Base-by-base conservation (phyloP, 352 stramenopile genomes). In the Phytophthora niederhauseri region DNA sequence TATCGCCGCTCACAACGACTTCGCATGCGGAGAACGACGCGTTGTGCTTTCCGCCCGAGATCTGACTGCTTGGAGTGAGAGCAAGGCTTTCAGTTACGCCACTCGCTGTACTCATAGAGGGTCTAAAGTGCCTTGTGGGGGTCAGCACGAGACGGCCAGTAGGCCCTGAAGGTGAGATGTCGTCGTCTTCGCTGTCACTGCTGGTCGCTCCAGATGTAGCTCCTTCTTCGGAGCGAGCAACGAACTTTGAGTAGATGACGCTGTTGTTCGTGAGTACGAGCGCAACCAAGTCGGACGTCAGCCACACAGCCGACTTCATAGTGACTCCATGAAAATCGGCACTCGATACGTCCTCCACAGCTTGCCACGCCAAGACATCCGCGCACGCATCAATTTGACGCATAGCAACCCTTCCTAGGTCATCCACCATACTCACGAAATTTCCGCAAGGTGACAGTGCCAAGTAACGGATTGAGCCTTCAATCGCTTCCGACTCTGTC, bases 301-400 rank as follows among this genome's bases (percentile, higher is more conserved):
- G 43, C 72, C 76, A 86, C 1, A 59, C 50, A 49, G 70, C 61
- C 17, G 36, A 12, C 53, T 76, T 74, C 17, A 72, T 51, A 22
- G 55, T 20, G 34, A 50, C 57, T 14, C 19, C 41, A 20, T 59
- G 22, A 20, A 24, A 7, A 14, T 56, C 48, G 4, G 15, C 24
- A 28, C 28, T 61, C 19, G 14, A 15, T 6, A 72, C 11, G 31
- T 65, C 17, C n/a, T 73, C 50, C 15, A 85, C 58, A 6, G 62
- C 61, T 57, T 91, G 75, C 85, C 85, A 94, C n/a, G 64, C 62
- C 8, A 89, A 12, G 0, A 92, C 65, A 48, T 88, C 78, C 1
- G 82, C 78, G 36, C 85, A 94, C 0, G 66, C 65, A 15, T 92
- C 84, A 59, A 94, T 86, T 49, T 92, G 77, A 0, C 81, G 85